Percentiles rank a stretch among this genome's conserved stretches.
Conservation (phyloP, 139 green algal genomes). For the Chlorella sp. region DNA sequence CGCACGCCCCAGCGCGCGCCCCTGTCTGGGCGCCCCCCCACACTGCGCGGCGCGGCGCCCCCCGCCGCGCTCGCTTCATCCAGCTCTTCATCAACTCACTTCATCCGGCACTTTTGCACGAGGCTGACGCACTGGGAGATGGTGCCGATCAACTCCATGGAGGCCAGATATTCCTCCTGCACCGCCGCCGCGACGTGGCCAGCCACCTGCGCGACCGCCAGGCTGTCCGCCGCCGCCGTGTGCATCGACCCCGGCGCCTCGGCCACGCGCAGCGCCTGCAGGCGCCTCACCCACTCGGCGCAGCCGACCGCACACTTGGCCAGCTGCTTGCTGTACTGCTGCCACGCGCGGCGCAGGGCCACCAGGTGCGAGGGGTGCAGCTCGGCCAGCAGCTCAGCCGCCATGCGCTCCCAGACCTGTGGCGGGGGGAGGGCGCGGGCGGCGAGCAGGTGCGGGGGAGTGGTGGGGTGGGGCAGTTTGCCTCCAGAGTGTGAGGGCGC, state of each 20-base stretch:
- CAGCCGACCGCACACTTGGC: slow-evolving; percentile 7
- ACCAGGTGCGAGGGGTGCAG: no score
- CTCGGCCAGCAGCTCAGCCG: no score
- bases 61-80: no score
- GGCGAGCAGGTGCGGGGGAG: no score
- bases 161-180: slow-evolving; percentile 24
- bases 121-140: neutral
- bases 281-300: slow-evolving; percentile 13
- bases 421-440: no score
- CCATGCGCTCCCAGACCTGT: no score
- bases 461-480: no score
- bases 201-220: slow-evolving; percentile 8
- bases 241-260: neutral
- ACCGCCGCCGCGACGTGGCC: slow-evolving; percentile 20
- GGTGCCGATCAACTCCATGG: slow-evolving; percentile 11
- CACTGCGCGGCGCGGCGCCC: no score
- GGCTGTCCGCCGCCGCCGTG: neutral
- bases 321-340: slow-evolving; percentile 18
- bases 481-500: no score
- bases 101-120: neutral
- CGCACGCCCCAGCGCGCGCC: no score
- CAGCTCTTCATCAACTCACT: no score
- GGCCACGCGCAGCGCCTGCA: neutral
- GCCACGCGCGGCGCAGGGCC: slow-evolving; percentile 21
- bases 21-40: no score